These are phyloP conservation scores for Diaporthe humulicola DNA, from an alignment of 2,329 filamentous ascomycete genomes.

Conservation along the genomic window DNA sequence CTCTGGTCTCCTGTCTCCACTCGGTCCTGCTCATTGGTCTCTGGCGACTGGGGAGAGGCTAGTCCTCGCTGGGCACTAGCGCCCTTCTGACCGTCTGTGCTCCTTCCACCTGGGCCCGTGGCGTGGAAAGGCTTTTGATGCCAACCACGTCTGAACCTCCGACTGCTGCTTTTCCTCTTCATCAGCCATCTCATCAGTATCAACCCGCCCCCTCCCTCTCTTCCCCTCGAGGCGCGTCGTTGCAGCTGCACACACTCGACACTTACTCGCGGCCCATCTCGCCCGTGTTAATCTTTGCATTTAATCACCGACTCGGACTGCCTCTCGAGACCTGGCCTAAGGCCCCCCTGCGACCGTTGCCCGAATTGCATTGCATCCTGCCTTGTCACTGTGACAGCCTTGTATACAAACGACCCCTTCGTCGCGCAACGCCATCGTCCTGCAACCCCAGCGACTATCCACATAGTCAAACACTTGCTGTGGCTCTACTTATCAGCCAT, in stretches of 20 bases:
- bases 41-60: slow-evolving; percentile 4
- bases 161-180: slow-evolving; percentile 21
- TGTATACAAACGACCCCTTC: slow-evolving; percentile 34
- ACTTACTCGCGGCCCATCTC: neutral
- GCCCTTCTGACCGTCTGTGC: slow-evolving; percentile 11
- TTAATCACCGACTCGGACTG: slow-evolving; percentile 8
- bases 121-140: slow-evolving; percentile 38
- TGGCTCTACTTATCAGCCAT: slow-evolving; percentile 55
- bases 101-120: slow-evolving; percentile 31
- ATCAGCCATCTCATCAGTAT: slow-evolving; percentile 28
- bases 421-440: slow-evolving; percentile 18
- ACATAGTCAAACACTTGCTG: neutral
- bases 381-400: slow-evolving; percentile 23
- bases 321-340: slow-evolving; percentile 10
- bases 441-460: neutral
- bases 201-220: slow-evolving; percentile 12
- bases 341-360: neutral
- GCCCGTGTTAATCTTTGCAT: slow-evolving; percentile 19
- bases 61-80: slow-evolving; percentile 24
- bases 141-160: slow-evolving; percentile 28
- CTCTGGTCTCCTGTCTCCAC: neutral
- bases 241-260: neutral
- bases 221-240: slow-evolving; percentile 28
- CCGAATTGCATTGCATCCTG: slow-evolving; percentile 17
- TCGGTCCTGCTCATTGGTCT: neutral